phyloP scores from a whole-genome alignment of 345 rosid genomes.

The Lepidium didymum region DNA sequence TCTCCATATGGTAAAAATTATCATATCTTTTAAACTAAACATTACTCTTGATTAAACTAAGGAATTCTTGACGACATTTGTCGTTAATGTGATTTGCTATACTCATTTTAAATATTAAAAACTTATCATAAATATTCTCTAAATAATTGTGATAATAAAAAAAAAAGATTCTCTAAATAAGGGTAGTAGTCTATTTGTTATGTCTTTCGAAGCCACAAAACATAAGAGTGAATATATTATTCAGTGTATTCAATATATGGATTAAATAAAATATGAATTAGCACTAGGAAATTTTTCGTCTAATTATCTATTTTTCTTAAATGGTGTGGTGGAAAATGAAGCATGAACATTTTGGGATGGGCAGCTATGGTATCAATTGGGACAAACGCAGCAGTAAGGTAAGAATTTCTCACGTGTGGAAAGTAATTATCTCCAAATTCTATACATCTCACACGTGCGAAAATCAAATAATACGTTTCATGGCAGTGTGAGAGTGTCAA shows the following conservation, averaged over 20 bases:
- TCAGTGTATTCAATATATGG: too few relatives aligned
- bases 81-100: neutral
- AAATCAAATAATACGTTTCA: neutral
- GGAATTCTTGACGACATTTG: neutral
- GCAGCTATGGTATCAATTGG: slow-evolving; percentile 66
- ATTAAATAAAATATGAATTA: too few relatives aligned
- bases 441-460: neutral
- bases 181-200: neutral
- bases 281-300: neutral
- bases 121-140: neutral
- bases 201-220: neutral
- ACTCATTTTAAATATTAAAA: too few relatives aligned
- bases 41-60: neutral
- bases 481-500: slow-evolving; percentile 74
- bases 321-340: slow-evolving; percentile 18
- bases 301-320: neutral
- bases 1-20: slow-evolving; percentile 60
- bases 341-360: slow-evolving; percentile 86
- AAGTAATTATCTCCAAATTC: neutral
- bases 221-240: neutral
- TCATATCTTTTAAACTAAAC: neutral
- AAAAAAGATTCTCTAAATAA: neutral
- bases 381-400: slow-evolving; percentile 85
- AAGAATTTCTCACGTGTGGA: neutral
- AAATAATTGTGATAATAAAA: neutral